phyloP scores from a whole-genome alignment of 495 filamentous ascomycete species.

The Neurospora sp. region DNA sequence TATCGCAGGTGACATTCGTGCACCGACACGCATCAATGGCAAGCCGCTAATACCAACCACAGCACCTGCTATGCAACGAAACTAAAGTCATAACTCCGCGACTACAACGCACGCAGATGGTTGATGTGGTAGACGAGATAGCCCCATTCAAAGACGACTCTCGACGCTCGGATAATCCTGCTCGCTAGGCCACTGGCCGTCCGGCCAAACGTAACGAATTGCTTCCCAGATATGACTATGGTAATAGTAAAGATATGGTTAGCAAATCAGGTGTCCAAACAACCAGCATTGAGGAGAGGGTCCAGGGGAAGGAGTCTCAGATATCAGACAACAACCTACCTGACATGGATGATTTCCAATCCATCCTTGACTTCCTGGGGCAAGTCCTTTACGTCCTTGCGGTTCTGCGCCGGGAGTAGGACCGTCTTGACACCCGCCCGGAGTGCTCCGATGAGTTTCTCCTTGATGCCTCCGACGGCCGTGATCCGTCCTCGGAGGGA shows the following conservation, averaged over 20 bases:
- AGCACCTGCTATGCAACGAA: neutral
- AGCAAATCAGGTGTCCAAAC: neutral
- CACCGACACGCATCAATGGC: neutral
- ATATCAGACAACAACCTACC: constrained; percentile 41
- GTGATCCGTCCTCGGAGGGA: constrained; percentile 76
- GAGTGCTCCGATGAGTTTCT: constrained; percentile 93
- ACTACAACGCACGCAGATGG: neutral
- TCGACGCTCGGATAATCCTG: constrained; percentile 33
- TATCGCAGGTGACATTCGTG: neutral
- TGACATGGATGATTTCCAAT: constrained; percentile 78
- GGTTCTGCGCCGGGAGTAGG: constrained; percentile 75
- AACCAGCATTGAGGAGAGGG: constrained; percentile 2
- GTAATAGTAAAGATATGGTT: neutral
- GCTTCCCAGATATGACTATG: constrained; percentile 84
- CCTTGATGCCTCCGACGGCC: constrained; percentile 93
- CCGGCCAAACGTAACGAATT: constrained; percentile 73
- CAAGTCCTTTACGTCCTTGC: constrained; percentile 87
- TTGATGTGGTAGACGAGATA: neutral
- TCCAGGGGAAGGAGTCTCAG: neutral
- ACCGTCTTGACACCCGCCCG: constrained; percentile 93
- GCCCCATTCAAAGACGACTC: constrained; percentile 21
- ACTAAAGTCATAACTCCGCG: neutral
- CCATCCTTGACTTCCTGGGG: constrained; percentile 84
- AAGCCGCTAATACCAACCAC: neutral
- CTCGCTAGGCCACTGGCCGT: constrained; percentile 68